These are phyloP conservation scores for Phytophthora tentaculata DNA, from an alignment of 352 stramenopile species.

Conservation along the genomic window DNA sequence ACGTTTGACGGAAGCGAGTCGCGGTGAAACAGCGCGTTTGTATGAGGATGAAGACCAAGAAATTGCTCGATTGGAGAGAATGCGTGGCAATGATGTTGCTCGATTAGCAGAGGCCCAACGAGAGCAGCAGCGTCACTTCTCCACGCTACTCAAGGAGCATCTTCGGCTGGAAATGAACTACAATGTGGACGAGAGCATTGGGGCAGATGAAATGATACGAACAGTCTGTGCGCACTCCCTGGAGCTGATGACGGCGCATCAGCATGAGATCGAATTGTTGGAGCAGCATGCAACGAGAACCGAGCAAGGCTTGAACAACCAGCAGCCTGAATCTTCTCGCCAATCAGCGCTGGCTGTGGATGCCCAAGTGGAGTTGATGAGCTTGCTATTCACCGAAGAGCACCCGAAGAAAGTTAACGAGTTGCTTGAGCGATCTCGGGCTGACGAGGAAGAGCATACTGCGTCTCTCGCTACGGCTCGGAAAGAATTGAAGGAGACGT, in stretches of 20 bases:
- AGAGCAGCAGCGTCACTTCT: neutral
- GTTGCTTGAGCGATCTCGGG: conserved; percentile 23
- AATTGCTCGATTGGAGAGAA: conserved; percentile 3
- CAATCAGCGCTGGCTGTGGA: neutral
- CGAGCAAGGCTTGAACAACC: conserved; percentile 5
- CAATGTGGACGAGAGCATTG: neutral
- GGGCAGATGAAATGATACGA: conserved; percentile 28
- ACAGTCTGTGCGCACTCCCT: conserved; percentile 20
- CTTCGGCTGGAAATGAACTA: neutral
- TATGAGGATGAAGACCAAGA: conserved; percentile 4
- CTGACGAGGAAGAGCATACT: conserved; percentile 21
- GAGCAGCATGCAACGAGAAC: neutral
- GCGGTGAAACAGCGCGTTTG: conserved; percentile 5
- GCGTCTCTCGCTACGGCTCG: conserved; percentile 5
- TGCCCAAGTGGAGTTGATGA: conserved; percentile 27
- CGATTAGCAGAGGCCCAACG: neutral
- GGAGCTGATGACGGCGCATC: conserved; percentile 23
- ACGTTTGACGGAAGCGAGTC: neutral
- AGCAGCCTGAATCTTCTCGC: conserved; percentile 3
- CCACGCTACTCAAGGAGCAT: neutral
- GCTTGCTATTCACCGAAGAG: conserved; percentile 26
- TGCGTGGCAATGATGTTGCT: neutral
- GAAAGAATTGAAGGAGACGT: conserved; percentile 19
- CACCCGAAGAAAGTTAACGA: conserved; percentile 35
- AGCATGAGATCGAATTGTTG: conserved; percentile 21